Base-by-base conservation (phyloP, 2,329 filamentous ascomycete genomes). In the Fusarium tanahbumbuense region DNA sequence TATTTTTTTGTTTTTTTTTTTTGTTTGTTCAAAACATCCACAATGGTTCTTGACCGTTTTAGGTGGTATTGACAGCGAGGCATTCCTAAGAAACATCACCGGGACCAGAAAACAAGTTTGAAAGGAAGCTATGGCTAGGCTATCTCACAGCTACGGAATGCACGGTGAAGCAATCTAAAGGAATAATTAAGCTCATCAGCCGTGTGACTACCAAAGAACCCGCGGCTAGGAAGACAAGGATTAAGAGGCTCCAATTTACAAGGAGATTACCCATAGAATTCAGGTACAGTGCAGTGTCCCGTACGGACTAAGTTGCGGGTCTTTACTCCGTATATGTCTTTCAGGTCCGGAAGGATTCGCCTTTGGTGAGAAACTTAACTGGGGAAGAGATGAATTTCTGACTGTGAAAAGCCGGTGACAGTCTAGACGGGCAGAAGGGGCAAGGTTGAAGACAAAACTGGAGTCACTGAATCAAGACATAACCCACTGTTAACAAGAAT, bases 151-250 rank as follows among this genome's bases (percentile, higher is more conserved):
- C 44, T 27, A n/a, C 34, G 60, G 59, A 65, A 71, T 69, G 56
- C 56, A 61, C 52, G 53, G 56, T 53, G 15, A 42, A 53, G 59
- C 28, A 64, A 68, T 66, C 54, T 60, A 49, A 49, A 47, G 8
- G 30, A 55, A 55, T 25, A 69, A 71, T 61, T 71, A 71, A 69
- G 59, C 68, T 71, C 68, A 68, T 58, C 55, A 70, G 52, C 52
- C 64, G 53, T 28, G 47, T 55, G 68, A 45, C 59, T 60, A 64
- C 47, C 25, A 55, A 56, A 60, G 46, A 64, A 30, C 37, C 64
- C 52, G 46, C 48, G 46, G 16, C 47, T 64, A 60, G 49, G 34
- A 30, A 20, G 23, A 44, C 68, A 59, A 56, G 64, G 53, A 28
- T 46, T 37, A n/a, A 23, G 15, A 49, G 57, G 46, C 41, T 45